Conservation (phyloP, 139 green algal species). For the Ulvella scutata region DNA sequence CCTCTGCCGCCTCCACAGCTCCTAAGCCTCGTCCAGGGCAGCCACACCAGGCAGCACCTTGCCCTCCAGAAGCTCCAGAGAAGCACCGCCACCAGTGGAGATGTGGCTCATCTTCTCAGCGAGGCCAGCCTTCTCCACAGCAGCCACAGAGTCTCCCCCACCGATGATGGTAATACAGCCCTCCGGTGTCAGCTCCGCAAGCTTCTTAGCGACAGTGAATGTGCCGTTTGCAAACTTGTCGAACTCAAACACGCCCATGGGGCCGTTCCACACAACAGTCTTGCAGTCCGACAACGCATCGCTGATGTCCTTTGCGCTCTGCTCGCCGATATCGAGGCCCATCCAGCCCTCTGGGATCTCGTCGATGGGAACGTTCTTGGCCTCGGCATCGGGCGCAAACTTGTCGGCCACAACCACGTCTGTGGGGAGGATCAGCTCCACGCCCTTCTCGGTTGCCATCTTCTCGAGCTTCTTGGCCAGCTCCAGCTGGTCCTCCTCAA, state of each 20-base stretch:
- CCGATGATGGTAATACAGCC: constrained; percentile 93
- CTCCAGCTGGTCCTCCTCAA: constrained; percentile 98
- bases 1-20: no score
- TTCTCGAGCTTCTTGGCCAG: constrained; percentile 39
- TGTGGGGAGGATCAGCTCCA: constrained; percentile 88
- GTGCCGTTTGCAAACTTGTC: constrained; percentile 86
- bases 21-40: constrained; percentile 74
- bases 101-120: constrained; percentile 86
- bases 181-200: constrained; percentile 66
- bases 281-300: constrained; percentile 72
- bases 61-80: constrained; percentile 97
- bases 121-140: constrained; percentile 93
- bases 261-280: constrained; percentile 97
- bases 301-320: constrained; percentile 69
- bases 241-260: constrained; percentile 97
- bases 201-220: constrained; percentile 71
- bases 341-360: constrained; percentile 96
- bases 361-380: constrained; percentile 47
- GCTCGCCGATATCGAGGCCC: constrained; percentile 93
- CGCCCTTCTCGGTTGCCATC: constrained; percentile 45
- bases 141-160: constrained; percentile 93
- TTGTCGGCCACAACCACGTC: constrained; percentile 94
- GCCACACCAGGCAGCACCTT: constrained; percentile 94
- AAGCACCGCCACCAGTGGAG: constrained; percentile 90
- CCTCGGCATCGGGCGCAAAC: constrained; percentile 83